Percentiles rank a stretch among this genome's conserved stretches.
These are phyloP conservation scores for Sporisorium graminicola DNA, from an alignment of 1,284 basidiomycete species.

Conservation along the genomic window DNA sequence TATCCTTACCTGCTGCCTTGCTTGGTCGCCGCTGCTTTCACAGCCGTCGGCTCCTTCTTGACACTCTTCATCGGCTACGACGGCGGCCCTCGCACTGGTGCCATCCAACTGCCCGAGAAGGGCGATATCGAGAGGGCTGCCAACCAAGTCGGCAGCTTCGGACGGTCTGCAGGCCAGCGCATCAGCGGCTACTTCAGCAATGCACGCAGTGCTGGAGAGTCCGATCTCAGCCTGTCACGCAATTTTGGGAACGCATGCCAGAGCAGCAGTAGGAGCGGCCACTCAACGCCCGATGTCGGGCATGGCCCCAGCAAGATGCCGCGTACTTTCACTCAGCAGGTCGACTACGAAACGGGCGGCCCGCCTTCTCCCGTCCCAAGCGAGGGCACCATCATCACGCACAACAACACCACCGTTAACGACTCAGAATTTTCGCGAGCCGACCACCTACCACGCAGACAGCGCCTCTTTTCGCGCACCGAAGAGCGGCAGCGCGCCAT, in stretches of 20 bases:
- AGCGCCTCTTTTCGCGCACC: slow-evolving; percentile 53
- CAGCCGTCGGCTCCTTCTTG: slow-evolving; percentile 79
- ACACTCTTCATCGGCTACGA: slow-evolving; percentile 90
- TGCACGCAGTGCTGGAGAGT: slow-evolving; percentile 34
- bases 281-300: slow-evolving; percentile 22
- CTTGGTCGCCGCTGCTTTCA: slow-evolving; percentile 73
- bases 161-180: slow-evolving; percentile 56
- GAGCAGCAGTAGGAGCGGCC: slow-evolving; percentile 11
- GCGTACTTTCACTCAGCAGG: slow-evolving; percentile 64
- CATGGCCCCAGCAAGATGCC: slow-evolving; percentile 28
- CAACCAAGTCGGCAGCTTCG: slow-evolving; percentile 52
- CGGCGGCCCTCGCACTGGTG: slow-evolving; percentile 72
- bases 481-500: slow-evolving; percentile 54
- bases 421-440: slow-evolving; percentile 55
- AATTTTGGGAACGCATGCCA: slow-evolving; percentile 16
- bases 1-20: slow-evolving; percentile 95
- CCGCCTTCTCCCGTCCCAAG: slow-evolving; percentile 58
- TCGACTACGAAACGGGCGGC: slow-evolving; percentile 64
- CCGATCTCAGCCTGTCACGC: slow-evolving; percentile 43
- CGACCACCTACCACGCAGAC: slow-evolving; percentile 16
- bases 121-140: slow-evolving; percentile 51
- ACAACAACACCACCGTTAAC: slow-evolving; percentile 34
- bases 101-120: slow-evolving; percentile 60
- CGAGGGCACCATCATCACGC: slow-evolving; percentile 56
- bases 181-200: slow-evolving; percentile 62